Conservation (phyloP, 2,329 filamentous ascomycete genomes). For the Colletotrichum cereale region DNA sequence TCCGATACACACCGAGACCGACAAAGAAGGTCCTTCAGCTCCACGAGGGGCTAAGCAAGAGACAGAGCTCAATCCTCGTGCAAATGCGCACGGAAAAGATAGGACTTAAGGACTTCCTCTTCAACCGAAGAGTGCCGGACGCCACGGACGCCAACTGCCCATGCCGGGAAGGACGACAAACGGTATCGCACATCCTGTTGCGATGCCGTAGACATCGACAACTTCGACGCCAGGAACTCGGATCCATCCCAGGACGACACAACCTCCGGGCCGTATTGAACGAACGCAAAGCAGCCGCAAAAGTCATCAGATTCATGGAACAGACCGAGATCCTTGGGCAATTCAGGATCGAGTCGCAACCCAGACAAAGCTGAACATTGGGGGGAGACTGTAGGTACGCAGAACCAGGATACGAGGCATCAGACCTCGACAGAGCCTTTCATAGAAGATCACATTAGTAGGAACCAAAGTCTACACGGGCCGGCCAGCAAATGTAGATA, state of each 20-base stretch:
- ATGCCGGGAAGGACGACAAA: slow-evolving; percentile 33
- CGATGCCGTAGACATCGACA: slow-evolving; percentile 1
- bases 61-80: neutral
- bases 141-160: slow-evolving; percentile 17
- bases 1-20: neutral
- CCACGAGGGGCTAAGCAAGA: neutral
- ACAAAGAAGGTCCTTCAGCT: neutral
- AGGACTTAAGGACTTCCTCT: slow-evolving; percentile 32
- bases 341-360: no score
- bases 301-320: slow-evolving; percentile 30
- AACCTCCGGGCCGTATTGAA: slow-evolving; percentile 29
- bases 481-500: neutral
- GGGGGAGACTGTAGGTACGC: no score
- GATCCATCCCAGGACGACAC: slow-evolving; percentile 15
- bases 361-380: no score
- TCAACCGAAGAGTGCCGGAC: slow-evolving; percentile 35
- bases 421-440: neutral
- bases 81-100: slow-evolving; percentile 32
- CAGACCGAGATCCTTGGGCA: slow-evolving; percentile 29
- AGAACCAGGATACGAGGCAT: neutral
- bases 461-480: neutral
- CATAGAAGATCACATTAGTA: neutral
- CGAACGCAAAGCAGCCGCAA: slow-evolving; percentile 36
- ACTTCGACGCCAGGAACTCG: slow-evolving; percentile 10
- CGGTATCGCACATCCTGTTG: slow-evolving; percentile 35